Conservation (phyloP, 805 yeast species). For the Ogataea ramenticola region DNA sequence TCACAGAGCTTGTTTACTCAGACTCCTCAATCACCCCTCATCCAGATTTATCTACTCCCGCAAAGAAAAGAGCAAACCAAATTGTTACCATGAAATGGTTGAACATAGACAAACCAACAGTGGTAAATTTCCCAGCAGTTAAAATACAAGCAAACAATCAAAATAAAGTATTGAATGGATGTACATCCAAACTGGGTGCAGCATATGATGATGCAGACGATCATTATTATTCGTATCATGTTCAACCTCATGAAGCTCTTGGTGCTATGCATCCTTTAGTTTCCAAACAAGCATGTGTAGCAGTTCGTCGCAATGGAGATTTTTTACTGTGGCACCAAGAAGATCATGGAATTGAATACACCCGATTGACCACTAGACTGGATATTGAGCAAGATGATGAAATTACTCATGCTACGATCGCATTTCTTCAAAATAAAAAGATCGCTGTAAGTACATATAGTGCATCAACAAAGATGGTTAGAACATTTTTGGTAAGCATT, state of each 20-base stretch:
- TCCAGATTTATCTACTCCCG: conserved; percentile 18
- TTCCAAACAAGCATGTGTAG: conserved; percentile 65
- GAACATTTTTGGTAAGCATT: conserved; percentile 34
- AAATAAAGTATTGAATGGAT: conserved; percentile 24
- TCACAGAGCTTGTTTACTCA: conserved; percentile 40
- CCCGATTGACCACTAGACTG: conserved; percentile 24
- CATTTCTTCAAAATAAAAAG: conserved; percentile 41
- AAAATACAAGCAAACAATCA: conserved; percentile 22
- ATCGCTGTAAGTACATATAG: conserved; percentile 38
- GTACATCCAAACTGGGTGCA: conserved; percentile 29
- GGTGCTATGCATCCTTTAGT: conserved; percentile 64
- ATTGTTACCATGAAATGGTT: conserved; percentile 64
- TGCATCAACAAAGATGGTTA: conserved; percentile 27
- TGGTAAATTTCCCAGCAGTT: conserved; percentile 53
- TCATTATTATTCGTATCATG: conserved; percentile 42
- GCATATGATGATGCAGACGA: conserved; percentile 26
- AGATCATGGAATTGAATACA: conserved; percentile 53
- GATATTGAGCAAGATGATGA: conserved; percentile 24
- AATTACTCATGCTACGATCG: conserved; percentile 38
- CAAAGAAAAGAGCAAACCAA: conserved; percentile 14
- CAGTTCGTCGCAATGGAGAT: conserved; percentile 56
- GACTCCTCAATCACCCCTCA: conserved; percentile 24
- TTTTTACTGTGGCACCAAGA: conserved; percentile 57
- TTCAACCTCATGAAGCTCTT: conserved; percentile 49
- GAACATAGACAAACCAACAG: conserved; percentile 59